Evolutionary conservation across 768 basidiomycete species (phyloP).

Genomic region (Boletus sensibilis): DNA sequence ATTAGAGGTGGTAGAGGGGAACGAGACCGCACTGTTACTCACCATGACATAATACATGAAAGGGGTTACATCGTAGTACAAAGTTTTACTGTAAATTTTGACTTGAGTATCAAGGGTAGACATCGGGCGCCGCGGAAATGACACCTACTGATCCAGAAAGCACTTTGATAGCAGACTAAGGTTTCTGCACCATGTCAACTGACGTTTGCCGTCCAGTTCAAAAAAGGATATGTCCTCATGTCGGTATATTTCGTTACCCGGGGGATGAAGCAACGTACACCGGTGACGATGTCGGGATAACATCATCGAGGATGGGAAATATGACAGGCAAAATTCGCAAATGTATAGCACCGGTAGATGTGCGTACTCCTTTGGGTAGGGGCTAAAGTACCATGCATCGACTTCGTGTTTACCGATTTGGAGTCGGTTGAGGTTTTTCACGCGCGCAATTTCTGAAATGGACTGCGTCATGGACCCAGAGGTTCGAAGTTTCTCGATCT

Average conservation of each 20-base stretch:
- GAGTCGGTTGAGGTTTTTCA: constrained; percentile 96
- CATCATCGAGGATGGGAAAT: constrained; percentile 89
- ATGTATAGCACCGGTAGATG: constrained; percentile 93
- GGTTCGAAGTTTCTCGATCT: constrained; percentile 97
- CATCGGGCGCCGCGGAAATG: constrained; percentile 11
- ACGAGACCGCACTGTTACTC: constrained; percentile 23
- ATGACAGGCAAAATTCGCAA: constrained; percentile 97
- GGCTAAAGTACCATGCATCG: constrained; percentile 99
- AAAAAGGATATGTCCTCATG: constrained; percentile 97
- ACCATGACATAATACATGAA: constrained; percentile 99
- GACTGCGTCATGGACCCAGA: constrained; percentile 99
- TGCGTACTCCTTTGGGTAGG: constrained; percentile 97
- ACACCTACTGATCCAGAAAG: constrained; percentile 92
- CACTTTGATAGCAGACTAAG: constrained; percentile 95
- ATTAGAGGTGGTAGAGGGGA: constrained; percentile 13
- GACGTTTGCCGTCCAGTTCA: constrained; percentile 96
- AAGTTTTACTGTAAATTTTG: constrained; percentile 71
- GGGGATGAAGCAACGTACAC: constrained; percentile 90
- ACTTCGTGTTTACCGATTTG: constrained; percentile 97
- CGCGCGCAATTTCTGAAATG: constrained; percentile 94
- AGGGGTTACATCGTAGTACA: constrained; percentile 99
- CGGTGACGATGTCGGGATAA: constrained; percentile 87
- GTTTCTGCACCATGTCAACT: constrained; percentile 95
- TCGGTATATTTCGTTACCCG: constrained; percentile 99
- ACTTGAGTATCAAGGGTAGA: constrained; percentile 11